Evolutionary conservation across 2,329 filamentous ascomycete species (phyloP).

Genomic region (Diplodia sapinea): DNA sequence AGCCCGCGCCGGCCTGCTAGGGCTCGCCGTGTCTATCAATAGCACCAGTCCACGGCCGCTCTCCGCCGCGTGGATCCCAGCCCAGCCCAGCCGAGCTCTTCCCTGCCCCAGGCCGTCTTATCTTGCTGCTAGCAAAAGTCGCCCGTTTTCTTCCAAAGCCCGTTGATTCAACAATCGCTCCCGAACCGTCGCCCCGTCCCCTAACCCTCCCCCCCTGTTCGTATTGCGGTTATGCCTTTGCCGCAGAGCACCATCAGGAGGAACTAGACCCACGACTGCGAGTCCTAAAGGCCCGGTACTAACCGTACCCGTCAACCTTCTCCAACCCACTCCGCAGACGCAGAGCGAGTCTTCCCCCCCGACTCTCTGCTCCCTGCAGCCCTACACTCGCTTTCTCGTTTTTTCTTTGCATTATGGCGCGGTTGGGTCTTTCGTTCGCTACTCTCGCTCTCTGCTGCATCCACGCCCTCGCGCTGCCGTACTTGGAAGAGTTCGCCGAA

Average conservation of each 20-base stretch:
- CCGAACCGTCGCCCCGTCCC: constrained; percentile 1
- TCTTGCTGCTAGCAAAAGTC: constrained; percentile 10
- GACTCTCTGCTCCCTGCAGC: constrained; percentile 25
- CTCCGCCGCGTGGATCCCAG: constrained; percentile 20
- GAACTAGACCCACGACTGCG: constrained; percentile 2
- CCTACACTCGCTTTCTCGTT: constrained; percentile 27
- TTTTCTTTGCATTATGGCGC: constrained; percentile 28
- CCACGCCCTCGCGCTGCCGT: constrained; percentile 41
- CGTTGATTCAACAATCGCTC: constrained; percentile 4
- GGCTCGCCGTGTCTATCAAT: constrained; percentile 28
- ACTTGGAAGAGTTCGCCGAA: constrained; percentile 57
- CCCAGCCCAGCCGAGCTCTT: constrained; percentile 17
- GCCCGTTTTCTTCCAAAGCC: constrained; percentile 5
- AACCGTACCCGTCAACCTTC: constrained; percentile 20
- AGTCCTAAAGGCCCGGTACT: constrained; percentile 24
- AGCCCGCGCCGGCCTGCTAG: constrained; percentile 19
- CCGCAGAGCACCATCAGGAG: constrained; percentile 11
- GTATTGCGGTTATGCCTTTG: constrained; percentile 27
- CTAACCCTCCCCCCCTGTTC: constrained; percentile 16
- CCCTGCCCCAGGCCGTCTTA: constrained; percentile 19
- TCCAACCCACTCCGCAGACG: not conserved
- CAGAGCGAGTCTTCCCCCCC: constrained; percentile 6
- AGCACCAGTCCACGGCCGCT: constrained; percentile 1
- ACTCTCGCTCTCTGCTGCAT: constrained; percentile 25
- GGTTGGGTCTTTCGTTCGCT: constrained; percentile 28